phyloP scores from a whole-genome alignment of 768 basidiomycete genomes.

The Leccinum fibrillosum region DNA sequence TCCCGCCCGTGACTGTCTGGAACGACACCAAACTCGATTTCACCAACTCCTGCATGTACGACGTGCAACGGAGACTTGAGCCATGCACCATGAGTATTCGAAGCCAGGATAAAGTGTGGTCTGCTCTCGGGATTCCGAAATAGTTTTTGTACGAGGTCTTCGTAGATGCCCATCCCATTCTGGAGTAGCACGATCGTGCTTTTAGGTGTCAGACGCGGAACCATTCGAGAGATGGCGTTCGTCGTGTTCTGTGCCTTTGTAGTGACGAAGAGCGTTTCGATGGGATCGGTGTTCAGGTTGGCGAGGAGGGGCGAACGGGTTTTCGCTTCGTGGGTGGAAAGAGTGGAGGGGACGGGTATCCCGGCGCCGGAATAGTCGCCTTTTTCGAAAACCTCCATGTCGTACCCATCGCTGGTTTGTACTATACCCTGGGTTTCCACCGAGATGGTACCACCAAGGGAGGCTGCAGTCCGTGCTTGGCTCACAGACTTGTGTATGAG shows the following conservation, averaged over 20 bases:
- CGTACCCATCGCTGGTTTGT: constrained; percentile 42
- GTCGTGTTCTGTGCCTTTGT: constrained; percentile 73
- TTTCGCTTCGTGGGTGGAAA: constrained; percentile 10
- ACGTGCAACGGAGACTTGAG: constrained; percentile 48
- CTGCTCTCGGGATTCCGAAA: constrained; percentile 73
- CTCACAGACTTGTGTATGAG: constrained; percentile 61
- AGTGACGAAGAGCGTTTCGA: constrained; percentile 79
- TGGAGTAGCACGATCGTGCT: constrained; percentile 91
- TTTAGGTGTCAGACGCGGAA: constrained; percentile 56
- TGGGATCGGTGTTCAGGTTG: constrained; percentile 33
- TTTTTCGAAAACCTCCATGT: constrained; percentile 46
- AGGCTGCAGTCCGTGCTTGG: constrained; percentile 35
- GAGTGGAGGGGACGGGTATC: constrained; percentile 15
- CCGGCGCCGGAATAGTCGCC: constrained; percentile 22
- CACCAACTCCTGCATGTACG: constrained; percentile 68
- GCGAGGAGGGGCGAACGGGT: constrained; percentile 12
- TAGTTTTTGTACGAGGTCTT: constrained; percentile 59
- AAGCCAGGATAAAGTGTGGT: constrained; percentile 83
- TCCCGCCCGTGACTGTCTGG: constrained; percentile 62
- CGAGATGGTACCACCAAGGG: constrained; percentile 36
- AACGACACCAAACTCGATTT: constrained; percentile 75
- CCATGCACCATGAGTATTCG: constrained; percentile 80
- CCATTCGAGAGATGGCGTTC: constrained; percentile 52
- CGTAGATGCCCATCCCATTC: constrained; percentile 93
- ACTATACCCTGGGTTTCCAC: constrained; percentile 51